phyloP scores from a whole-genome alignment of 805 yeast genomes.

The Candida coquimbonensis region DNA sequence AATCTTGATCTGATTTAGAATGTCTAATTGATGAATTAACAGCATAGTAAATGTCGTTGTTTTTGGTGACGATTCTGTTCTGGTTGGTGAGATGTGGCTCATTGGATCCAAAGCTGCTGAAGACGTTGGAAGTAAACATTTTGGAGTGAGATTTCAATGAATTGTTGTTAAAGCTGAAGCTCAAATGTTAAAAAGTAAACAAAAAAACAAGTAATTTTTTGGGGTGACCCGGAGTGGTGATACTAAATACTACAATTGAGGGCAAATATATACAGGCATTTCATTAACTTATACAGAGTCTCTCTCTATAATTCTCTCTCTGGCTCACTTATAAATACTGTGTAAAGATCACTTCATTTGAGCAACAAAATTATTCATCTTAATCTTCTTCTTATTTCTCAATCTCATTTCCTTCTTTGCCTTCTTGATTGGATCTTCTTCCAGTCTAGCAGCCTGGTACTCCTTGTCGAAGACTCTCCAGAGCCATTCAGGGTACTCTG shows the following conservation, averaged over 20 bases:
- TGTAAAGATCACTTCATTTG: constrained; percentile 24
- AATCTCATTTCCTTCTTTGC: constrained; percentile 68
- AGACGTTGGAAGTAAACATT: constrained; percentile 5
- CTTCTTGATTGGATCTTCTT: constrained; percentile 52
- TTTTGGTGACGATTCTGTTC: constrained; percentile 14
- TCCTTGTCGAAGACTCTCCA: constrained; percentile 76
- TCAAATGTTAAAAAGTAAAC: no score
- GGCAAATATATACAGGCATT: no score
- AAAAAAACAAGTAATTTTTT: no score
- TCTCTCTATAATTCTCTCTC: no score
- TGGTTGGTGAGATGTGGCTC: constrained; percentile 5
- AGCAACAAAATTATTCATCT: constrained; percentile 70
- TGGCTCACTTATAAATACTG: no score
- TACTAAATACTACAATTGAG: no score
- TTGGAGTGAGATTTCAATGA: neutral
- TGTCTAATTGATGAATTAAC: constrained; percentile 14
- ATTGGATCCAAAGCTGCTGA: neutral
- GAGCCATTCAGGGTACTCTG: constrained; percentile 91
- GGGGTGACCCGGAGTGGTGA: no score
- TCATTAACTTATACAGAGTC: no score
- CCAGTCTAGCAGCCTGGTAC: constrained; percentile 49
- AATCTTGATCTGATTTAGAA: constrained; percentile 5
- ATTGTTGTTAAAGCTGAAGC: no score
- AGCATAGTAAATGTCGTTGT: constrained; percentile 17
- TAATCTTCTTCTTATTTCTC: constrained; percentile 62